Percentiles rank a stretch among this genome's conserved stretches.
These are phyloP conservation scores for Suillus americanus DNA, from an alignment of 768 basidiomycete species.

Conservation along the genomic window DNA sequence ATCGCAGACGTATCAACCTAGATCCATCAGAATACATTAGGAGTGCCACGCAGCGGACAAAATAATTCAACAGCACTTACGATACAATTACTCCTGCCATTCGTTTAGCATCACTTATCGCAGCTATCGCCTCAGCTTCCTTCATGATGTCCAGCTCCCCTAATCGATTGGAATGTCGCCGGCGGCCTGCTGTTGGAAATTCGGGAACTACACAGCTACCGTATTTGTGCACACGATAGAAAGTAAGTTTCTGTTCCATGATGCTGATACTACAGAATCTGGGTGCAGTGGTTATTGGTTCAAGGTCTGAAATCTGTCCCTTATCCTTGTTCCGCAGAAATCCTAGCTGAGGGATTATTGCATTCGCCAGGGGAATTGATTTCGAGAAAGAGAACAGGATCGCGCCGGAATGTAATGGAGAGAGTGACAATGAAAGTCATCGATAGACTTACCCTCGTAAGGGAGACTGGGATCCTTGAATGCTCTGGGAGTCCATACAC, in stretches of 20 bases:
- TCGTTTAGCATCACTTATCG: background rate
- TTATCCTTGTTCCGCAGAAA: background rate
- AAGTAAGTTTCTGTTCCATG: background rate
- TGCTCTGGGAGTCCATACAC: background rate
- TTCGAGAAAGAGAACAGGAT: background rate
- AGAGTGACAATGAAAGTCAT: background rate
- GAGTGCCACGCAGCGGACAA: background rate
- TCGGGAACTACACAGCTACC: background rate
- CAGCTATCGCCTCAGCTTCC: background rate
- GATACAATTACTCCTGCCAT: background rate
- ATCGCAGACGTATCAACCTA: background rate
- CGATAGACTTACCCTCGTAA: background rate
- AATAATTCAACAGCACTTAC: background rate
- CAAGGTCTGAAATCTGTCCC: background rate
- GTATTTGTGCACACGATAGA: background rate
- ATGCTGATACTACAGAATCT: background rate
- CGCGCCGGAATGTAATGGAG: background rate
- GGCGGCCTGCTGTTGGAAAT: background rate
- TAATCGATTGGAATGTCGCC: background rate
- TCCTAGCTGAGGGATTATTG: background rate
- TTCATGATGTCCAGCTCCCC: background rate
- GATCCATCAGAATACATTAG: background rate
- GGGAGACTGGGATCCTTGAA: background rate
- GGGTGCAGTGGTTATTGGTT: background rate
- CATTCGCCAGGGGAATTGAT: background rate